These are phyloP conservation scores for Aristolochia contorta DNA, from an alignment of 164 flowering plant genomes.

Conservation along the genomic window DNA sequence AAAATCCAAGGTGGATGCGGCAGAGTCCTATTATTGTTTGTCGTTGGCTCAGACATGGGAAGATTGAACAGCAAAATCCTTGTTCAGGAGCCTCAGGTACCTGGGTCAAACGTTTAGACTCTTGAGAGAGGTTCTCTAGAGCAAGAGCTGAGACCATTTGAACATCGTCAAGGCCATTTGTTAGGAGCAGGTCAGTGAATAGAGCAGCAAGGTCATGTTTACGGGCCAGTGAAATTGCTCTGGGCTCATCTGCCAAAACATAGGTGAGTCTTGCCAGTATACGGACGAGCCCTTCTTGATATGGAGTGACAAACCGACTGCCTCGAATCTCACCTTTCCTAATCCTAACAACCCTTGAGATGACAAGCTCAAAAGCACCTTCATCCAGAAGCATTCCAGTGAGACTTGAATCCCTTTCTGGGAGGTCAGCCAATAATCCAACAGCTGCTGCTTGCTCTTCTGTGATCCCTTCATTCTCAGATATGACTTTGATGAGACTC, in stretches of 20 bases:
- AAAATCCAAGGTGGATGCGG: slow-evolving; percentile 56
- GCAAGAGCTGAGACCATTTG: slow-evolving; percentile 85
- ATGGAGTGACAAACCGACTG: slow-evolving; percentile 68
- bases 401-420: slow-evolving; percentile 73
- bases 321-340: slow-evolving; percentile 70
- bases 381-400: slow-evolving; percentile 69
- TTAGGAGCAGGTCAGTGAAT: slow-evolving; percentile 66
- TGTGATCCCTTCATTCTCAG: slow-evolving; percentile 52
- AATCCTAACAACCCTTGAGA: slow-evolving; percentile 34
- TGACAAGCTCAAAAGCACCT: slow-evolving; percentile 49
- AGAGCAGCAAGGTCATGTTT: slow-evolving; percentile 53
- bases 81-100: slow-evolving; percentile 57
- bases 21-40: slow-evolving; percentile 62
- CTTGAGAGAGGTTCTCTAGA: slow-evolving; percentile 67
- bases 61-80: slow-evolving; percentile 52
- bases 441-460: slow-evolving; percentile 94
- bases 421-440: slow-evolving; percentile 81
- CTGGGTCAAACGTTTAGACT: slow-evolving; percentile 52
- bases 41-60: slow-evolving; percentile 64
- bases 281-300: slow-evolving; percentile 75
- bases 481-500: slow-evolving; percentile 47
- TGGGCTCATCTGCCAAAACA: slow-evolving; percentile 48
- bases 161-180: slow-evolving; percentile 77
- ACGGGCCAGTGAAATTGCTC: slow-evolving; percentile 48
- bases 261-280: slow-evolving; percentile 78